Conservation (phyloP, 139 green algal species). For the Zygnema circumcarinatum region DNA sequence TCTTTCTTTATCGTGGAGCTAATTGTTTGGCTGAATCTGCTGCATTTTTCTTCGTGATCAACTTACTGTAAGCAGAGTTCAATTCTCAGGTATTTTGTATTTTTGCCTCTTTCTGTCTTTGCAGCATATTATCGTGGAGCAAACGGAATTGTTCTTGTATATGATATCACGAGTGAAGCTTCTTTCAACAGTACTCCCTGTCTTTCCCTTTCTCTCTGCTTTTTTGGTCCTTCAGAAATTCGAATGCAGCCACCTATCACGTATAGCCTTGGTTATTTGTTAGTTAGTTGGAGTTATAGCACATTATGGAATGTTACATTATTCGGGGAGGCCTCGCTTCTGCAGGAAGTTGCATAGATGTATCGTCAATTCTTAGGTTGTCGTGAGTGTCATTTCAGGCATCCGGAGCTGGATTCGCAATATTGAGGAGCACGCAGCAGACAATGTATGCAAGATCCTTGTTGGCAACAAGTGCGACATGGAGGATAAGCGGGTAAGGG, state of each 20-base stretch:
- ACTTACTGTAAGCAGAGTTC: too few relatives aligned
- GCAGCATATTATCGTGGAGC: conserved; percentile 92
- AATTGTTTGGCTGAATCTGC: too few relatives aligned
- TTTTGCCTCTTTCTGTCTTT: not conserved
- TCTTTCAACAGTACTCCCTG: conserved; percentile 86
- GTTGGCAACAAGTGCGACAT: conserved; percentile 92
- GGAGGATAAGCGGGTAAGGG: conserved; percentile 63
- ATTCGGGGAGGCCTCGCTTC: too few relatives aligned
- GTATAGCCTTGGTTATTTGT: too few relatives aligned
- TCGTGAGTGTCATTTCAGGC: conserved; percentile 57
- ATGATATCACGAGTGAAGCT: conserved; percentile 90
- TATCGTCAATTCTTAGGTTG: too few relatives aligned
- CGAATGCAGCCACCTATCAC: too few relatives aligned
- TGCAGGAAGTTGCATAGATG: too few relatives aligned
- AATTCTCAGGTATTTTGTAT: too few relatives aligned
- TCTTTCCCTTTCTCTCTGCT: not conserved
- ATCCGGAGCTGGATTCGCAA: conserved; percentile 95
- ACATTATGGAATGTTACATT: too few relatives aligned
- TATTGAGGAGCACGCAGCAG: conserved; percentile 91
- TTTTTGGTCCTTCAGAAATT: not conserved
- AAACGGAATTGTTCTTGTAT: conserved; percentile 94
- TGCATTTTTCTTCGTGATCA: too few relatives aligned
- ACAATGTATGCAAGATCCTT: conserved; percentile 87
- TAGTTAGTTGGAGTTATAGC: too few relatives aligned
- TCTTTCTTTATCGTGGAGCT: too few relatives aligned